These are phyloP conservation scores for Agapanthus africanus DNA, from an alignment of 106 monocot species.

Conservation along the genomic window DNA sequence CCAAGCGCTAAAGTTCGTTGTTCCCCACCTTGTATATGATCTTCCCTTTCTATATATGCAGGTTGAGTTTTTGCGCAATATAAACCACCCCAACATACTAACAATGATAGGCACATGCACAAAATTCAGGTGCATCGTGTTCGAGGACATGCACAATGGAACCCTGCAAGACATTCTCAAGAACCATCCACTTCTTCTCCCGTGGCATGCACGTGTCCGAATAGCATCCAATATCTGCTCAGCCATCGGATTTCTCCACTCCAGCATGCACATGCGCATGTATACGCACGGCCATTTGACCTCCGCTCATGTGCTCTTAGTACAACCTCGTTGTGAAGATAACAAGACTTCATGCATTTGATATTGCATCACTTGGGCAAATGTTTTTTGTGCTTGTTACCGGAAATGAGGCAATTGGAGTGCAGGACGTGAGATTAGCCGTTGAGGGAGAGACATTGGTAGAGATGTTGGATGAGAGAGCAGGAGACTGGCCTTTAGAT, in stretches of 20 bases:
- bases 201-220: neutral
- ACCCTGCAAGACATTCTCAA: neutral
- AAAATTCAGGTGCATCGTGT: conserved; percentile 10
- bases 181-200: neutral
- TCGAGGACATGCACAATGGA: conserved; percentile 9
- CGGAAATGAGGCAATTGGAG: neutral
- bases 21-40: too few species aligned
- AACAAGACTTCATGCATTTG: neutral
- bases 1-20: too few species aligned
- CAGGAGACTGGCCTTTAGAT: conserved; percentile 3
- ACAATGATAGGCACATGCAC: conserved; percentile 2
- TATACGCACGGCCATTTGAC: neutral
- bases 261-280: conserved; percentile 3
- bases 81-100: conserved; percentile 1
- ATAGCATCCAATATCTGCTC: neutral
- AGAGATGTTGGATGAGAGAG: neutral
- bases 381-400: conserved; percentile 4
- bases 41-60: neutral
- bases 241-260: conserved; percentile 10
- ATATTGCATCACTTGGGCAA: conserved; percentile 1
- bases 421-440: neutral
- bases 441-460: neutral
- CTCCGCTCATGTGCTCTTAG: conserved; percentile 1
- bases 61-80: neutral
- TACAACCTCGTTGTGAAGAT: conserved; percentile 4